Base-by-base conservation (phyloP, 2,329 filamentous ascomycete genomes). In the Emergomyces africanus region DNA sequence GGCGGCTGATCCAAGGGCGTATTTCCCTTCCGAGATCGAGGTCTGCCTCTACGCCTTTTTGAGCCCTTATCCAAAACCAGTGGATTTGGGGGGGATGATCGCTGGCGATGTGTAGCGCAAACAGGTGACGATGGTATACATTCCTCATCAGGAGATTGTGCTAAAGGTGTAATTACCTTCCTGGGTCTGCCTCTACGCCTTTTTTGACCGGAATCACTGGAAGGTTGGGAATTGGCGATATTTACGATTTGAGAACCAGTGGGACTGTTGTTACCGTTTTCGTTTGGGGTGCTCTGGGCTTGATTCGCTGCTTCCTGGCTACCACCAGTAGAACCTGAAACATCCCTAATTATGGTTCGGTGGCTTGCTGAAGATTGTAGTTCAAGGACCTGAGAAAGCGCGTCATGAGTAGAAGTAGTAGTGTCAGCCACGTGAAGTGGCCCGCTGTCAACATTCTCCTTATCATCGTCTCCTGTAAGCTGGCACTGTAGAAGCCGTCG, bases 401-500 rank as follows among this genome's bases (percentile, higher is more conserved):
- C 70, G 58, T 70, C 68, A 59, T 75, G 73, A 9, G 72, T 69
- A 61, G 63, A 68, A 57, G 67, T 64, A 3, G 71, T 66, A 10
- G 70, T 68, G 59, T 66, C 64, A 3, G 70, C 65, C 28, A 66
- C 61, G 33, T 68, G 65, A 42, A 66, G 59, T 28, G 66, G 64
- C 23, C 63, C 64, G 48, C 66, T 68, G 33, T 71, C 65, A 58
- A 71, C 70, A 55, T 78, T 78, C 63, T 78, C 77, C 63, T 79
- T 78, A 61, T 78, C 72, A 60, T 78, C 77, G 44, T 77, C 75
- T 10, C 66, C 67, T 12, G 71, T 66, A 15, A 66, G 64, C 49
- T 68, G 63, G 25, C 61, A 55, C 5, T 68, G 65, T 54, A 71
- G 71, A 48, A 69, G 69, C 50, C 65, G 64, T 44, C 57, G 66